Evolutionary conservation across 208 protist species (phyloP), one percentile per base, ranked within the genome.

Genomic region (Trypanosoma lewisi): DNA sequence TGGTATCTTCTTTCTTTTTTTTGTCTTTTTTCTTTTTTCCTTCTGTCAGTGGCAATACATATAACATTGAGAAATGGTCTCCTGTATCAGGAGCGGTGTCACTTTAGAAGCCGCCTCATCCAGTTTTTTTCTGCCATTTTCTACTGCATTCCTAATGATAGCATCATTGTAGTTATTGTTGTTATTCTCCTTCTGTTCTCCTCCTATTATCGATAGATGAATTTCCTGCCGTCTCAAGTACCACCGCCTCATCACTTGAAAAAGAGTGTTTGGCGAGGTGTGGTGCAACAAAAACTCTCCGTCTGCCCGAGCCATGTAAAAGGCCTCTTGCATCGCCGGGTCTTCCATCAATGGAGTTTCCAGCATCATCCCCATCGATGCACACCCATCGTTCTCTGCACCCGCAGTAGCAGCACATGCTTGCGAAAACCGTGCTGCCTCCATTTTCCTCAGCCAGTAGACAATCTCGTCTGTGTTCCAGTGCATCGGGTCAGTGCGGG

Each of bases 1-100:
- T 53, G 12, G 27, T 0, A 4, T 59, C 34, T 47, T 36, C 31
- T 11, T 34, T 31, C 48, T 48, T 33, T n/a, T 7, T 23, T 30
- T 39, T 37, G 3, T n/a, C n/a, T 28, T n/a, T 27, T 45, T 34
- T 49, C 2, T 49, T 7, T 17, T 17, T 9, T 16, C 39, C 4
- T 60, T 33, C 25, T 4, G 7, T 61, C 30, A 68, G 36, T 39
- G 66, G 5, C 75, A 77, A 57, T 95, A 95, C 7, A 70, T 82
- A 65, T 87, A 95, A 70, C 89, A 90, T 50, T 89, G 61, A 31
- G 84, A 68, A 48, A 92, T 89, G 17, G 89, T 95, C 59, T 95
- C 89, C 44, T 84, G 80, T 39, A 95, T 80, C 2, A 94, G 56
- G 9, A 41, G 37, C 14, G 70, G 59, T 44, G 72, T 77, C 31